Percentiles rank a stretch among this genome's conserved stretches.
phyloP scores from a whole-genome alignment of 1,284 basidiomycete genomes.

The Trichosporon inkin region DNA sequence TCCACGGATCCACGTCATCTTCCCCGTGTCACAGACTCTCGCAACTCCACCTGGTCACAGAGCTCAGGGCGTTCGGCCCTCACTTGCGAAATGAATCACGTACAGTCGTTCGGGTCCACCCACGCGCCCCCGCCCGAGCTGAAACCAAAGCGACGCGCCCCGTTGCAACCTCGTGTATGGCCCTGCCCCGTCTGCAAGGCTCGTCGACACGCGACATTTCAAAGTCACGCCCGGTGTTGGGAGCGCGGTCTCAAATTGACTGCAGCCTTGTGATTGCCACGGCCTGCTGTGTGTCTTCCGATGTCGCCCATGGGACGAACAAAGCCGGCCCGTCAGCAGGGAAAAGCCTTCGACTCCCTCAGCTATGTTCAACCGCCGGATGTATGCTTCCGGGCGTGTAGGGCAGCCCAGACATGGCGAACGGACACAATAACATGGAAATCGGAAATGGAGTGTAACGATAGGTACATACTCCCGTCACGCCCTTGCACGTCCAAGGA shows the following conservation, averaged over 20 bases:
- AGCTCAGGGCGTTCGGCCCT: not conserved
- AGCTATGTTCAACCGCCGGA: not conserved
- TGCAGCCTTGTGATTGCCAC: too few relatives aligned
- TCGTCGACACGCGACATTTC: too few relatives aligned
- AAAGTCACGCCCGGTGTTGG: too few relatives aligned
- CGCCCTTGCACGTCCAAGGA: constrained; percentile 1
- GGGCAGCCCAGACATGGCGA: not conserved
- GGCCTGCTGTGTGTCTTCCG: too few relatives aligned
- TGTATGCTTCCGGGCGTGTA: not conserved
- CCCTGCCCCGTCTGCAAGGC: too few relatives aligned
- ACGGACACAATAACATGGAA: not conserved
- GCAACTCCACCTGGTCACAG: not conserved
- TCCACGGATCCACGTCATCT: constrained; percentile 1
- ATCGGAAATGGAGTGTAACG: too few relatives aligned
- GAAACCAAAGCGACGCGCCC: too few relatives aligned
- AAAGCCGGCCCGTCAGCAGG: too few relatives aligned
- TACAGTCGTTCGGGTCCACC: not conserved
- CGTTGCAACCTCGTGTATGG: too few relatives aligned
- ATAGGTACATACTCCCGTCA: constrained; percentile 4
- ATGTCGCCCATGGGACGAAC: too few relatives aligned
- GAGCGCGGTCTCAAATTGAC: too few relatives aligned
- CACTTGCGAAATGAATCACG: not conserved
- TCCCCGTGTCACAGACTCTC: constrained; percentile 1
- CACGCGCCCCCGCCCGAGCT: not conserved
- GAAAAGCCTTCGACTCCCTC: too few relatives aligned